A percentile compares a stretch with the other conserved stretches of the same genome.
phyloP scores from a whole-genome alignment of 1,139 yeast species.

The Petasospora rhodanensis region DNA sequence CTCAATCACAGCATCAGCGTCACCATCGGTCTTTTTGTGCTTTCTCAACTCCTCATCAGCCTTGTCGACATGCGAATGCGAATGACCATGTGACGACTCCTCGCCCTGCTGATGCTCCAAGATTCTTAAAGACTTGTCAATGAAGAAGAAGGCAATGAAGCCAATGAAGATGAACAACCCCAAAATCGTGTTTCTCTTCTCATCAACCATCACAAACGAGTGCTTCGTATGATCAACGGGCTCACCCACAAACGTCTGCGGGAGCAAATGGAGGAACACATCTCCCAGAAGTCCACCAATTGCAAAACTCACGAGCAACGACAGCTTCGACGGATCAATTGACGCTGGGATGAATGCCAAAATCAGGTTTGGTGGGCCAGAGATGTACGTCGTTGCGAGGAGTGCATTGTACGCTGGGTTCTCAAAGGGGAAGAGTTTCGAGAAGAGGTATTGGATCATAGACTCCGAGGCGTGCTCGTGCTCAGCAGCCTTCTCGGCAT shows the following conservation, averaged over 20 bases:
- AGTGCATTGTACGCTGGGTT: conserved; percentile 51
- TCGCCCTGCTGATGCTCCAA: conserved; percentile 36
- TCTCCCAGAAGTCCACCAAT: conserved; percentile 70
- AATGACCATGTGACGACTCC: conserved; percentile 39
- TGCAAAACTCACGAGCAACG: conserved; percentile 59
- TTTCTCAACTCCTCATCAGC: conserved; percentile 21
- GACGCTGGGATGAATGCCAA: conserved; percentile 47
- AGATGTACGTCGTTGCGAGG: conserved; percentile 56
- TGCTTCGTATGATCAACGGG: conserved; percentile 35
- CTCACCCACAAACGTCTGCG: conserved; percentile 57
- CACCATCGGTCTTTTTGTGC: conserved; percentile 25
- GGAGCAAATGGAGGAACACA: conserved; percentile 59
- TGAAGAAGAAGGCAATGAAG: conserved; percentile 46
- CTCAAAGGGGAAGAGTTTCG: conserved; percentile 44
- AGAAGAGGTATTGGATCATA: conserved; percentile 30
- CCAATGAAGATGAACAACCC: conserved; percentile 54
- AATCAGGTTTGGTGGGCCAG: conserved; percentile 57
- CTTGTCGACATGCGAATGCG: conserved; percentile 31
- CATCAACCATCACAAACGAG: conserved; percentile 44
- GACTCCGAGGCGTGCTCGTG: conserved; percentile 26
- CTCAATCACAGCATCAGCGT: conserved; percentile 26
- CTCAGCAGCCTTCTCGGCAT: conserved; percentile 15
- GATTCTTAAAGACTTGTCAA: conserved; percentile 54
- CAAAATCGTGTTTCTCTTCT: conserved; percentile 40
- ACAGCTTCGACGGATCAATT: conserved; percentile 42